Evolutionary conservation across 805 yeast genomes (phyloP).

Genomic region (Cyberlindnera mississippiensis): DNA sequence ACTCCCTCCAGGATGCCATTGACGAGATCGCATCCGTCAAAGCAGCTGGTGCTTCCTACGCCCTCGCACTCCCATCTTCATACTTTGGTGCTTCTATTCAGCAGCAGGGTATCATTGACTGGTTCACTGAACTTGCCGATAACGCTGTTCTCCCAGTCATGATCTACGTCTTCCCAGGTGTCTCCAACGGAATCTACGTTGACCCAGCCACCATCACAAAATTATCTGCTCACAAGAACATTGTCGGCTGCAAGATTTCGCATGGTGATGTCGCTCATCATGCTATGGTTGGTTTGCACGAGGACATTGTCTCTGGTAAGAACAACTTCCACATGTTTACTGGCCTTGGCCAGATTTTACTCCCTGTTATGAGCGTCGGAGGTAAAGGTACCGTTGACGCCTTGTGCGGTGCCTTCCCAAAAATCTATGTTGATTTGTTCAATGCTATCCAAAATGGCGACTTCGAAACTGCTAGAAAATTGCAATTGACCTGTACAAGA

Average conservation of each 20-base stretch:
- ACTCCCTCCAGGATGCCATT: slow-evolving; percentile 42
- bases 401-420: slow-evolving; percentile 49
- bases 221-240: slow-evolving; percentile 36
- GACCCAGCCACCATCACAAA: slow-evolving; percentile 33
- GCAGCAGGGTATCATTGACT: slow-evolving; percentile 45
- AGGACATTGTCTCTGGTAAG: slow-evolving; percentile 31
- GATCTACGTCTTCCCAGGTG: slow-evolving; percentile 43
- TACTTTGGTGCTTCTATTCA: slow-evolving; percentile 45
- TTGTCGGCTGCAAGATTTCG: slow-evolving; percentile 49
- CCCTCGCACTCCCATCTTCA: slow-evolving; percentile 41
- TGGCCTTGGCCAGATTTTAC: slow-evolving; percentile 48
- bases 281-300: slow-evolving; percentile 41
- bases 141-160: slow-evolving; percentile 36
- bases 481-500: slow-evolving; percentile 41
- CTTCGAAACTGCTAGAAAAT: slow-evolving; percentile 35
- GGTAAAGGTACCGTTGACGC: slow-evolving; percentile 51
- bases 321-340: slow-evolving; percentile 42
- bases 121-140: slow-evolving; percentile 39
- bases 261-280: slow-evolving; percentile 48
- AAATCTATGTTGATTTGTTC: slow-evolving; percentile 40
- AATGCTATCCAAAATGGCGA: slow-evolving; percentile 38
- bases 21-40: slow-evolving; percentile 35
- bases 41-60: slow-evolving; percentile 37
- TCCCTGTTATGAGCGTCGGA: slow-evolving; percentile 46
- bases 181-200: slow-evolving; percentile 35